Evolutionary conservation across 257 asterid species (phyloP).

Genomic region (Przewalskia tangutica): DNA sequence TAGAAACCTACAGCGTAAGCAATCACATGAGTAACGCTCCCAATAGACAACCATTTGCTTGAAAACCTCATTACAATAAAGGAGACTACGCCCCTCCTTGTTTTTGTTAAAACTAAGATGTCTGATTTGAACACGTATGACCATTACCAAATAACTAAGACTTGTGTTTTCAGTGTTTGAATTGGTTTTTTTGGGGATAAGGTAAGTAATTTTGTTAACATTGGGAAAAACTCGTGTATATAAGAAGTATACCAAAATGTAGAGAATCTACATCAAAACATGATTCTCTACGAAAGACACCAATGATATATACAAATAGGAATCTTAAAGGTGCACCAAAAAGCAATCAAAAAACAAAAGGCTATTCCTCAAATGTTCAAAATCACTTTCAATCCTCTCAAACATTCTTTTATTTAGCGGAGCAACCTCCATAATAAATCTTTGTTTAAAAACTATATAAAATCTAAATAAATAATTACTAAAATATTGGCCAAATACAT

Average conservation of each 20-base stretch:
- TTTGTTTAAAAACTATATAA: neutral
- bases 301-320: neutral
- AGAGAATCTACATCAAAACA: neutral
- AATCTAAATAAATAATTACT: neutral
- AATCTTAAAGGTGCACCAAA: neutral
- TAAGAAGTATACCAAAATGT: neutral
- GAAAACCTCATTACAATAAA: neutral
- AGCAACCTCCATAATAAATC: neutral
- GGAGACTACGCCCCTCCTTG: neutral
- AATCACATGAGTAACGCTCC: conserved; percentile 4
- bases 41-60: neutral
- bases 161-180: neutral
- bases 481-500: neutral
- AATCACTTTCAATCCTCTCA: neutral
- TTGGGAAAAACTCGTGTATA: neutral
- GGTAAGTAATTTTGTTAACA: neutral
- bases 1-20: conserved; percentile 39
- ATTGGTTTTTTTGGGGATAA: neutral
- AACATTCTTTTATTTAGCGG: neutral
- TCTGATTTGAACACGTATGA: neutral
- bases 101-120: neutral
- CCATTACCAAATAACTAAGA: neutral
- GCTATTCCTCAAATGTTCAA: neutral
- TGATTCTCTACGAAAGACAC: neutral
- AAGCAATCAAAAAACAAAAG: neutral